Conservation (phyloP, 768 basidiomycete genomes). For the Macrolepiota fuliginosa region DNA sequence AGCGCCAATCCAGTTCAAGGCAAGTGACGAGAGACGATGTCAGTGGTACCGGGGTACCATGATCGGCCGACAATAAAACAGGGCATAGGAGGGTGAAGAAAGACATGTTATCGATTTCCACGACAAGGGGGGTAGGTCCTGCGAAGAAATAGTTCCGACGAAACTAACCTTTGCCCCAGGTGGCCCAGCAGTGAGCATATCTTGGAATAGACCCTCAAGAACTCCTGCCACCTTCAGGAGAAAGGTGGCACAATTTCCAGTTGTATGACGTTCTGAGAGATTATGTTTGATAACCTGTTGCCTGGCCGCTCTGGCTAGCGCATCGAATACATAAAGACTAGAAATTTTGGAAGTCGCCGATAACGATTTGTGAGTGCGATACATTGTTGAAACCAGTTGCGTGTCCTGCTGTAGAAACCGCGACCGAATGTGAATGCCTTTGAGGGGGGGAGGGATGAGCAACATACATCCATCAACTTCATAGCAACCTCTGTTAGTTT, state of each 20-base stretch:
- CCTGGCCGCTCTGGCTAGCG: conserved; percentile 82
- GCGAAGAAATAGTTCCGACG: conserved; percentile 8
- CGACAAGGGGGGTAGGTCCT: not conserved
- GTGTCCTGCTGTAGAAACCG: conserved; percentile 73
- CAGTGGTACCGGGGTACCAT: not conserved
- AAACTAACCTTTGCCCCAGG: conserved; percentile 85
- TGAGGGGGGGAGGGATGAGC: not conserved
- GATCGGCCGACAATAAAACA: not conserved
- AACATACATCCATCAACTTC: conserved; percentile 72
- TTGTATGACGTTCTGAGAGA: conserved; percentile 47
- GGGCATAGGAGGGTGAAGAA: not conserved
- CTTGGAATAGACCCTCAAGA: conserved; percentile 84
- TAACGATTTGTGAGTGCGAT: conserved; percentile 84
- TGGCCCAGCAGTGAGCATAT: conserved; percentile 66
- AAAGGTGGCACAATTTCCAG: conserved; percentile 80
- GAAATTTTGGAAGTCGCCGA: conserved; percentile 68
- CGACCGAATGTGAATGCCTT: not conserved
- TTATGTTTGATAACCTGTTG: conserved; percentile 63
- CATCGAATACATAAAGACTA: conserved; percentile 93
- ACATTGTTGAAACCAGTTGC: conserved; percentile 83
- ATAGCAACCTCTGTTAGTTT: conserved; percentile 74
- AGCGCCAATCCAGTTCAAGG: conserved; percentile 20
- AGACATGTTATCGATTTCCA: not conserved
- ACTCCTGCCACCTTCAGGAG: conserved; percentile 88
- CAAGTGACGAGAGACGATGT: not conserved